Conservation (phyloP, 1,139 yeast genomes). For the Insectozyma bohioensis region DNA sequence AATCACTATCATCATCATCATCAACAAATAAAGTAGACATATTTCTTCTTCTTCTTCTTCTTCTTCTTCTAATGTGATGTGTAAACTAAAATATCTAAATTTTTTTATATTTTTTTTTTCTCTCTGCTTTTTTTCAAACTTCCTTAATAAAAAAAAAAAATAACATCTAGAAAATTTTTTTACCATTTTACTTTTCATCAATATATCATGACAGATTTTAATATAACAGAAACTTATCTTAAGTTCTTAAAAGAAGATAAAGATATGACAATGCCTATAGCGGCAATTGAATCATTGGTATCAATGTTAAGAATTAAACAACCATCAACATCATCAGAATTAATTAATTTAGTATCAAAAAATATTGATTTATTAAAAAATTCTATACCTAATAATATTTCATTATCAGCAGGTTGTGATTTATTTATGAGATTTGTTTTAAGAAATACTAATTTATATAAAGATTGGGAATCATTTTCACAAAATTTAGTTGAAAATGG, state of each 20-base stretch:
- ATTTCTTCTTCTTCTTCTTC: no score
- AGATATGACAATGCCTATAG: constrained; percentile 98
- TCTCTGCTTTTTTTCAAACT: no score
- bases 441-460: constrained; percentile 82
- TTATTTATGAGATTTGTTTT: constrained; percentile 90
- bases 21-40: constrained; percentile 14
- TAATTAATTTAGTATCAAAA: constrained; percentile 74
- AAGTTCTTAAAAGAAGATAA: constrained; percentile 80
- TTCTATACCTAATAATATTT: constrained; percentile 86
- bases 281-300: constrained; percentile 93
- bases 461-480: constrained; percentile 96
- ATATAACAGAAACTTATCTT: constrained; percentile 77
- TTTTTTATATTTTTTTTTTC: constrained; percentile 1
- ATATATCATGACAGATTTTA: constrained; percentile 40
- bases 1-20: constrained; percentile 9
- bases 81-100: not conserved
- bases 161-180: constrained; percentile 1
- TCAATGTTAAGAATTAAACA: constrained; percentile 77
- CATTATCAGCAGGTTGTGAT: constrained; percentile 96
- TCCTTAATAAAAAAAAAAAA: not conserved
- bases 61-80: not conserved
- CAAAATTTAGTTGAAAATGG: constrained; percentile 91
- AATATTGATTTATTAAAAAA: constrained; percentile 74
- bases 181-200: not conserved
- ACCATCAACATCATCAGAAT: constrained; percentile 91